A percentile compares a stretch with the other conserved stretches of the same genome.
Evolutionary conservation across 192 early-diverging fungal species (phyloP).

Genomic region (Backusella westeae): DNA sequence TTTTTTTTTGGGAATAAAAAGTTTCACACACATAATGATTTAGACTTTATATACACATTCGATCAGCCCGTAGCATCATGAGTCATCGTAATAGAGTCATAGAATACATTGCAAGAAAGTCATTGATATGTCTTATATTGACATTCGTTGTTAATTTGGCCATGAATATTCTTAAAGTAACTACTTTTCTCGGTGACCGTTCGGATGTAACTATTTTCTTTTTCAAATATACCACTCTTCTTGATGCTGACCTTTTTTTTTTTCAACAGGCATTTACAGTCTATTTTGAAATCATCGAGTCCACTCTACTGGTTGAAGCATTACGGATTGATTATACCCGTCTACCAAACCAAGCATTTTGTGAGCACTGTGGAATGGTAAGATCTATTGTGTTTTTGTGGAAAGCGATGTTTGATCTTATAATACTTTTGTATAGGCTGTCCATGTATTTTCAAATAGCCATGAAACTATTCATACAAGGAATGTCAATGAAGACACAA

Average conservation of each 20-base stretch:
- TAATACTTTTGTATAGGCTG: background rate
- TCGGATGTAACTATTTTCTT: constrained; percentile 21
- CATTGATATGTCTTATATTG: constrained; percentile 31
- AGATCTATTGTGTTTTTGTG: background rate
- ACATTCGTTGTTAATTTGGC: constrained; percentile 29
- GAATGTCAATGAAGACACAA: background rate
- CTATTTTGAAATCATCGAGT: constrained; percentile 37
- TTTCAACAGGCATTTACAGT: constrained; percentile 26
- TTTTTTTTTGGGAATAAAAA: background rate
- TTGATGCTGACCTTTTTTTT: background rate
- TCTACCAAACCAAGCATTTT: constrained; percentile 16
- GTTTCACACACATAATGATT: too few relatives aligned
- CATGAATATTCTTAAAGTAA: constrained; percentile 38
- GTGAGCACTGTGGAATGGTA: constrained; percentile 26
- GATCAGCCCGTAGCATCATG: background rate
- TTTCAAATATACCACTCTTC: background rate
- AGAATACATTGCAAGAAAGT: constrained; percentile 31
- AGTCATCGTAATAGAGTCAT: constrained; percentile 28
- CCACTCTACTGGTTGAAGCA: constrained; percentile 36
- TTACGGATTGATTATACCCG: constrained; percentile 24
- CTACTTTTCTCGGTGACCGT: constrained; percentile 20
- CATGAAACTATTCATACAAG: background rate
- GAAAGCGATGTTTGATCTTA: too few relatives aligned
- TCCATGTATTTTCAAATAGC: background rate
- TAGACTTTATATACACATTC: constrained; percentile 30